Evolutionary conservation across 2,329 filamentous ascomycete species (phyloP).

Genomic region (Alternaria sp.): DNA sequence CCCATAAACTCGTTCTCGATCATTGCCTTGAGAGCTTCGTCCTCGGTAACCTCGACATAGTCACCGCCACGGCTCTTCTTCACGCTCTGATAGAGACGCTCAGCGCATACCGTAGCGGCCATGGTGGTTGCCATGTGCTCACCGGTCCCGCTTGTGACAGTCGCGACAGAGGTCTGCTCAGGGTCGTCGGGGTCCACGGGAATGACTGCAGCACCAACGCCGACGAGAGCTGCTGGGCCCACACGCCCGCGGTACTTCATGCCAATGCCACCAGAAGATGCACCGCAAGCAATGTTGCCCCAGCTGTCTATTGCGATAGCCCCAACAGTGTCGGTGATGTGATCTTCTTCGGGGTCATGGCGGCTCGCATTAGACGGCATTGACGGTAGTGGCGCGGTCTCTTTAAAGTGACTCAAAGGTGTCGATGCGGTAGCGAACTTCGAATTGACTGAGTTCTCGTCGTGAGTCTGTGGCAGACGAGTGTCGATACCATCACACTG

Average conservation of each 20-base stretch:
- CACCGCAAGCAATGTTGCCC: conserved; percentile 90
- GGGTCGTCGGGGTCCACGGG: conserved; percentile 74
- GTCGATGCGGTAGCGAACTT: conserved; percentile 11
- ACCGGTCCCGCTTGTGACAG: conserved; percentile 91
- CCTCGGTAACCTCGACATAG: conserved; percentile 73
- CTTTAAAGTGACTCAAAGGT: conserved; percentile 19
- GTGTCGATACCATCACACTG: conserved; percentile 5
- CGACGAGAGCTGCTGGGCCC: conserved; percentile 90
- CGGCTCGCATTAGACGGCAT: not conserved
- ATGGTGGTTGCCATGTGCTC: conserved; percentile 98
- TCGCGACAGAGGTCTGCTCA: conserved; percentile 74
- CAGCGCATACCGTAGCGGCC: conserved; percentile 85
- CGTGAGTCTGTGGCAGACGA: conserved; percentile 10
- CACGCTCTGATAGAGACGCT: conserved; percentile 77
- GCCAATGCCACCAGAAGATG: conserved; percentile 95
- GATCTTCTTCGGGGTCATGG: conserved; percentile 54
- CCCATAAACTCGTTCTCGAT: conserved; percentile 91
- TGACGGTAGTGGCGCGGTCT: conserved; percentile 16
- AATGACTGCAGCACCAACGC: conserved; percentile 89
- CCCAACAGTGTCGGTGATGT: conserved; percentile 92
- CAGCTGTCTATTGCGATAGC: conserved; percentile 88
- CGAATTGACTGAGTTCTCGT: not conserved
- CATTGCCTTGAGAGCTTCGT: conserved; percentile 78
- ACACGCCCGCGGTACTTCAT: conserved; percentile 96
- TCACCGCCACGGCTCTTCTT: conserved; percentile 66